Conservation (phyloP, 2,329 filamentous ascomycete genomes). For the Penicillium olsonii region DNA sequence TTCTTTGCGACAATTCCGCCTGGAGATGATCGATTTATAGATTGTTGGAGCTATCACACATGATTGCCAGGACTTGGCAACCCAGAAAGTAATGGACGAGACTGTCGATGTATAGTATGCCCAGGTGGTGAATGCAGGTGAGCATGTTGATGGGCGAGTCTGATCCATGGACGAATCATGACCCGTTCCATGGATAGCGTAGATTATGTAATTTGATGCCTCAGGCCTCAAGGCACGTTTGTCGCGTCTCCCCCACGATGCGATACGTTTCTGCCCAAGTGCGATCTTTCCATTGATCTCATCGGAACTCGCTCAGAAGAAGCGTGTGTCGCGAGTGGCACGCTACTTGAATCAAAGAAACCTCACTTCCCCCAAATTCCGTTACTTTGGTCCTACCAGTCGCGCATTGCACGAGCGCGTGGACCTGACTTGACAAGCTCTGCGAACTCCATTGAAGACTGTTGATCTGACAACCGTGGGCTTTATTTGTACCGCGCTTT, state of each 20-base stretch:
- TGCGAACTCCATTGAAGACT: neutral
- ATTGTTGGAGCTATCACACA: too few species aligned
- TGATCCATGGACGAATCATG: too few species aligned
- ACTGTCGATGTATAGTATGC: too few species aligned
- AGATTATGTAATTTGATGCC: neutral
- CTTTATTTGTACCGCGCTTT: slow-evolving; percentile 2
- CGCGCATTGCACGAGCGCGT: slow-evolving; percentile 28
- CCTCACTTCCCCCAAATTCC: neutral
- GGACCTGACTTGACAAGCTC: slow-evolving; percentile 11
- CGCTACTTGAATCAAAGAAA: neutral
- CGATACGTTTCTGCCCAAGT: slow-evolving; percentile 6
- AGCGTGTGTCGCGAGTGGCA: neutral
- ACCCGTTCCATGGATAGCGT: neutral
- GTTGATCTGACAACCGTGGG: neutral
- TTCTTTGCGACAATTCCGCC: too few species aligned
- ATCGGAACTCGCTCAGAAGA: neutral
- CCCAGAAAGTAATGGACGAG: too few species aligned
- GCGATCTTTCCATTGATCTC: neutral
- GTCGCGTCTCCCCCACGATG: slow-evolving; percentile 13
- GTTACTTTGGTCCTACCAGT: slow-evolving; percentile 19
- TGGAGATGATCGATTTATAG: too few species aligned
- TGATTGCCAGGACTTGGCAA: too few species aligned
- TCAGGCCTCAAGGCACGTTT: slow-evolving; percentile 9
- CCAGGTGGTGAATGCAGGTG: too few species aligned
- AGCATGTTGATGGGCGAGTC: too few species aligned